These are phyloP conservation scores for Nemania sp. DNA, from an alignment of 2,329 filamentous ascomycete genomes.

Conservation along the genomic window DNA sequence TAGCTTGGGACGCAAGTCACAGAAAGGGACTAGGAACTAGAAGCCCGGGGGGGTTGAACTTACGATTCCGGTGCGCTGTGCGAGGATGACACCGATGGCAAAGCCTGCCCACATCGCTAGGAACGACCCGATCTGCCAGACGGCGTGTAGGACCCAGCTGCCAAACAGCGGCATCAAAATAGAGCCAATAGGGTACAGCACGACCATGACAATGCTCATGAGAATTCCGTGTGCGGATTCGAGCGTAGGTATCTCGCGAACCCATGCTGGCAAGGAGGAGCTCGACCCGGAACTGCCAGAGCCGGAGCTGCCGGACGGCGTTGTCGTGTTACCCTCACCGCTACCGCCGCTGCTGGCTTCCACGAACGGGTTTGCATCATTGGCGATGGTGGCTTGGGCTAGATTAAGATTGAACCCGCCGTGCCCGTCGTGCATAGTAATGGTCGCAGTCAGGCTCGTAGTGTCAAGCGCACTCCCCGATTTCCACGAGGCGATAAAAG, in stretches of 20 bases:
- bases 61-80: slow-evolving; percentile 49
- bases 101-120: slow-evolving; percentile 68
- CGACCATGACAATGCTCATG: slow-evolving; percentile 69
- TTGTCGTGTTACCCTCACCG: slow-evolving; percentile 29
- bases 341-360: slow-evolving; percentile 30
- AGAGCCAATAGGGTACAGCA: slow-evolving; percentile 71
- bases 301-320: slow-evolving; percentile 31
- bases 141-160: slow-evolving; percentile 68
- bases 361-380: slow-evolving; percentile 66
- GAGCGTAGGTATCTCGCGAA: slow-evolving; percentile 38
- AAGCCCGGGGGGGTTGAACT: slow-evolving; percentile 32
- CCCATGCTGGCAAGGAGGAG: slow-evolving; percentile 14
- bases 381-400: slow-evolving; percentile 57
- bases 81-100: slow-evolving; percentile 65
- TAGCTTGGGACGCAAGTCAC: slow-evolving; percentile 2
- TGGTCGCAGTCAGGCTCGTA: slow-evolving; percentile 54
- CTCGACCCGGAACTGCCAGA: slow-evolving; percentile 24
- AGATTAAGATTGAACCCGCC: slow-evolving; percentile 62
- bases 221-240: slow-evolving; percentile 64
- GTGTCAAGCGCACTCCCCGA: slow-evolving; percentile 60
- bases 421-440: slow-evolving; percentile 61
- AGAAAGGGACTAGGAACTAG: slow-evolving; percentile 3
- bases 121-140: slow-evolving; percentile 66
- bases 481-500: slow-evolving; percentile 69
- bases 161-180: slow-evolving; percentile 70